These are phyloP conservation scores for Cardamine resedifolia DNA, from an alignment of 345 rosid genomes.

Conservation along the genomic window DNA sequence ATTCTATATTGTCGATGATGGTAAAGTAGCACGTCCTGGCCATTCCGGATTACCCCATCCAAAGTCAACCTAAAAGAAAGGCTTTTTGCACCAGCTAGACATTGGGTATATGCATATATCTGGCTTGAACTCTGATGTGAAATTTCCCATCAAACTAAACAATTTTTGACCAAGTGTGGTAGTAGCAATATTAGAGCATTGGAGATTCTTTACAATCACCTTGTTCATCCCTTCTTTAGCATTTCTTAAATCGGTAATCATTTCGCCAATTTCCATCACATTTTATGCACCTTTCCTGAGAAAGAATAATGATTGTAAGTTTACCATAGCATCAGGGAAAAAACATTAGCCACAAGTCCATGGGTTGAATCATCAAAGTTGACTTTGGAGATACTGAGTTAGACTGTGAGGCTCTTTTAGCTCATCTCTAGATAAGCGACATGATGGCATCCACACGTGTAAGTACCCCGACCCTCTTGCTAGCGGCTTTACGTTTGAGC, in stretches of 20 bases:
- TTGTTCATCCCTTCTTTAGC: not conserved
- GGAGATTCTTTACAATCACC: not conserved
- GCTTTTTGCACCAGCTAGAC: constrained; percentile 43
- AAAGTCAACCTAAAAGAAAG: constrained; percentile 42
- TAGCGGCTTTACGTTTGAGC: too few relatives aligned
- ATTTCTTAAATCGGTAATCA: too few relatives aligned
- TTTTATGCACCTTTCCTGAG: not conserved
- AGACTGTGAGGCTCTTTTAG: too few relatives aligned
- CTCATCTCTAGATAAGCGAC: too few relatives aligned
- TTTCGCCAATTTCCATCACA: constrained; percentile 19
- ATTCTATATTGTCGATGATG: not conserved
- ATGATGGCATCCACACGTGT: too few relatives aligned
- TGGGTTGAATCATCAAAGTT: too few relatives aligned
- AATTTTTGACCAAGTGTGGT: not conserved
- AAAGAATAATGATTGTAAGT: constrained; percentile 9
- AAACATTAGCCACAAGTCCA: too few relatives aligned
- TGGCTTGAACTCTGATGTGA: not conserved
- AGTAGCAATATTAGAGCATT: not conserved
- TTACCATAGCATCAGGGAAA: not conserved
- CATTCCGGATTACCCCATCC: too few relatives aligned
- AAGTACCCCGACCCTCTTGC: too few relatives aligned
- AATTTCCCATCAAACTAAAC: not conserved
- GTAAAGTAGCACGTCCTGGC: too few relatives aligned
- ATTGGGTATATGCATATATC: constrained; percentile 27
- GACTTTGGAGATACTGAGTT: too few relatives aligned